Evolutionary conservation across 2,329 filamentous ascomycete species (phyloP).

Genomic region (Colletotrichum zoysiae): DNA sequence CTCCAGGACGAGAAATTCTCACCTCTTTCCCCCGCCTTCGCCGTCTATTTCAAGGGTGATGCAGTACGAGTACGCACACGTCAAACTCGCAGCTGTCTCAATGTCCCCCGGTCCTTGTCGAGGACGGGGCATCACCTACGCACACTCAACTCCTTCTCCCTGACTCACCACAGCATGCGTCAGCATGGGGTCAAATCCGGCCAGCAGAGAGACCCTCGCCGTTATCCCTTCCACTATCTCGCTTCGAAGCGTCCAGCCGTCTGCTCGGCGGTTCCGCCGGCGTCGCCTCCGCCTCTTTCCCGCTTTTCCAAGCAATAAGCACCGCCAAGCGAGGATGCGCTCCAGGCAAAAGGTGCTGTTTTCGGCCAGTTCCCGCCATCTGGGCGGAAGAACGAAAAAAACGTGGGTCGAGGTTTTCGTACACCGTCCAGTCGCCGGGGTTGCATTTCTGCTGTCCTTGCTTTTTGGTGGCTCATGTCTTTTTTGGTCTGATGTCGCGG

Average conservation of each 20-base stretch:
- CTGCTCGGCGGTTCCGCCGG: too few species aligned
- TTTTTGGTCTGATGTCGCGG: neutral
- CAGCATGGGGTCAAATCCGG: neutral
- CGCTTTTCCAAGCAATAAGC: neutral
- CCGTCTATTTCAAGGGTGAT: slow-evolving; percentile 5
- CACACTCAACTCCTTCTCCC: neutral
- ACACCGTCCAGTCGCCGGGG: neutral
- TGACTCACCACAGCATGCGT: too few species aligned
- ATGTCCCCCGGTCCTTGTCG: neutral
- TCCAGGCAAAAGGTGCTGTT: neutral
- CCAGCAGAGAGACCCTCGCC: neutral
- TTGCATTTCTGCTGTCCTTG: neutral
- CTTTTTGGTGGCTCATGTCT: neutral
- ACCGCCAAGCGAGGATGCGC: neutral
- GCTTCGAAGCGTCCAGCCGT: neutral
- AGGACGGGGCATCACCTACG: neutral
- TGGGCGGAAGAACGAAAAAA: neutral
- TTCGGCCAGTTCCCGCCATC: neutral
- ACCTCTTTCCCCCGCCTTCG: neutral
- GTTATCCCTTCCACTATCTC: neutral
- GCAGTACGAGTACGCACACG: neutral
- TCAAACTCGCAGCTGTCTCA: neutral
- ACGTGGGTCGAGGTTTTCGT: neutral
- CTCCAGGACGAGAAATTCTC: slow-evolving; percentile 1
- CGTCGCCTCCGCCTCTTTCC: neutral